Evolutionary conservation across 176 grass and related monocot species (phyloP).

Genomic region (Oryza punctata): DNA sequence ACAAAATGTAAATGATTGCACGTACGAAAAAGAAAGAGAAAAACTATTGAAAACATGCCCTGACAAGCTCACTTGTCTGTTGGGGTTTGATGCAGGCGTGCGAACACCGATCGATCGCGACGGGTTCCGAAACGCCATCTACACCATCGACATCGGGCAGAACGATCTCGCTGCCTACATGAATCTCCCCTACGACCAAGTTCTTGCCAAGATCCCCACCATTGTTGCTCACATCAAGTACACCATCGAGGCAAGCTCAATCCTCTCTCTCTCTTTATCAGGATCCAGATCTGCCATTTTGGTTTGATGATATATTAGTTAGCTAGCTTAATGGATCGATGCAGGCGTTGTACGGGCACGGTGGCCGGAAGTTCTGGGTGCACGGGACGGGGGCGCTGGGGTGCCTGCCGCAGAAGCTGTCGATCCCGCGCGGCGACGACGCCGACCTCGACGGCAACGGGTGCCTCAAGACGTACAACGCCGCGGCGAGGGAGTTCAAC

Average conservation of each 20-base stretch:
- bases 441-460: conserved; percentile 52
- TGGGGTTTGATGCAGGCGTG: conserved; percentile 18
- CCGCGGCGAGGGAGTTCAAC: conserved; percentile 52
- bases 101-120: conserved; percentile 14
- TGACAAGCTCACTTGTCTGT: background rate
- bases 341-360: conserved; percentile 49
- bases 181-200: conserved; percentile 47
- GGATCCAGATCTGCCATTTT: no score
- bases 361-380: conserved; percentile 59
- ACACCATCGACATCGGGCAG: conserved; percentile 72
- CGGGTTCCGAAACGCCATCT: conserved; percentile 60
- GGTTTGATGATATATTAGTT: no score
- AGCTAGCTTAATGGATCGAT: no score
- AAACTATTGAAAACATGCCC: background rate
- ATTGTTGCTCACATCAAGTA: conserved; percentile 46
- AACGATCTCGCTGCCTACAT: conserved; percentile 59
- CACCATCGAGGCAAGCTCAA: conserved; percentile 41
- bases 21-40: background rate
- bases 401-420: conserved; percentile 66
- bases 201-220: conserved; percentile 44
- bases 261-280: background rate
- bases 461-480: conserved; percentile 56
- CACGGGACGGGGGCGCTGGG: conserved; percentile 66
- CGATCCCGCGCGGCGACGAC: conserved; percentile 51
- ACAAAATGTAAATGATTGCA: background rate